A percentile compares a stretch with the other conserved stretches of the same genome.
These are phyloP conservation scores for Syncephalastrum monosporum DNA, from an alignment of 371 early-diverging fungal genomes.

Conservation along the genomic window DNA sequence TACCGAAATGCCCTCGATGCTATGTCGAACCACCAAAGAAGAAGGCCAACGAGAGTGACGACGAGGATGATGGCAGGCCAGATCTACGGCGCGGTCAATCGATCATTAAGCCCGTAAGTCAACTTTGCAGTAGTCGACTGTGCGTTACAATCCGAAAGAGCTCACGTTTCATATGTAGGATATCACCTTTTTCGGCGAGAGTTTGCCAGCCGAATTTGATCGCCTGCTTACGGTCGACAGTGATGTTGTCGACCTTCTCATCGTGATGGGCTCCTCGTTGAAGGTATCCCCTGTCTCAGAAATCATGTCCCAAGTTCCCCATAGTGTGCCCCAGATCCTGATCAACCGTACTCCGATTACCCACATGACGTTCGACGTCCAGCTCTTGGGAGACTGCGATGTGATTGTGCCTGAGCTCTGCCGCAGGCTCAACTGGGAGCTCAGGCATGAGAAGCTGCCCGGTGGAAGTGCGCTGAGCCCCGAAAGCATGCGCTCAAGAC, in stretches of 20 bases:
- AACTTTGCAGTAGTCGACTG: neutral
- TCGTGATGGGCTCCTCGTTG: conserved; percentile 96
- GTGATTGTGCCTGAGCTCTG: conserved; percentile 81
- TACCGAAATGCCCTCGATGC: conserved; percentile 52
- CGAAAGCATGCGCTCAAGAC: conserved; percentile 20
- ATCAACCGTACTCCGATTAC: conserved; percentile 90
- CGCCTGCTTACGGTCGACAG: conserved; percentile 67
- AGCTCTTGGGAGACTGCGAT: conserved; percentile 87
- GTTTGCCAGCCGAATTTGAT: conserved; percentile 80
- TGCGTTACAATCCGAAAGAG: neutral
- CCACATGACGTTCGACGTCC: conserved; percentile 85
- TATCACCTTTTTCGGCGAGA: conserved; percentile 95
- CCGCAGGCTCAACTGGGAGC: conserved; percentile 72
- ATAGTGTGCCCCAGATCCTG: conserved; percentile 82
- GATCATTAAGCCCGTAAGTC: conserved; percentile 50
- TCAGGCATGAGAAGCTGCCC: conserved; percentile 52
- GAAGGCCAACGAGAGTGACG: conserved; percentile 9
- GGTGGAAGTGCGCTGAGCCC: conserved; percentile 48
- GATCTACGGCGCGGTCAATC: conserved; percentile 21
- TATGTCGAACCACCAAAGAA: neutral
- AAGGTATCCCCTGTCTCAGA: conserved; percentile 94
- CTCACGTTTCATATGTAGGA: conserved; percentile 41
- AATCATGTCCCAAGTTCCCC: conserved; percentile 83
- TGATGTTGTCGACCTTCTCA: conserved; percentile 76
- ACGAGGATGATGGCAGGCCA: conserved; percentile 30